Conservation (phyloP, 148 eudicot species). For the Nepenthes mirabilis region DNA sequence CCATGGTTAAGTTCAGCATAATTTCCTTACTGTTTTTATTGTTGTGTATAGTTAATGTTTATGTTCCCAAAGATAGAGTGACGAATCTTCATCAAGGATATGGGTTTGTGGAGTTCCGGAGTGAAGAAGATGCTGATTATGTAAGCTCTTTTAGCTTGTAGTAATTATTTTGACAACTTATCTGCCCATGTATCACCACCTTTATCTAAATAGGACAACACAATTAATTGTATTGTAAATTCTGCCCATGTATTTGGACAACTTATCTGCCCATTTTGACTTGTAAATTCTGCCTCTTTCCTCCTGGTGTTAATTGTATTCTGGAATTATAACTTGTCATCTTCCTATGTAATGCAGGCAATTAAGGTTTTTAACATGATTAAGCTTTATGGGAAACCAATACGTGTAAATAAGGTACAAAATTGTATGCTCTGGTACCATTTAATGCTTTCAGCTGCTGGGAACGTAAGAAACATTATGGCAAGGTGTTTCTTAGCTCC, state of each 20-base stretch:
- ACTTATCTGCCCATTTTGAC: background rate
- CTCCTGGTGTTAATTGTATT: background rate
- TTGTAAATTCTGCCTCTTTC: background rate
- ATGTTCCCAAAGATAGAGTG: constrained; percentile 98
- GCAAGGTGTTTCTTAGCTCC: background rate
- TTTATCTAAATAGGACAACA: background rate
- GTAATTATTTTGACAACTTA: background rate
- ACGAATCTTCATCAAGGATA: constrained; percentile 98
- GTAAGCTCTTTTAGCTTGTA: constrained; percentile 29
- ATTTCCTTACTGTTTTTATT: background rate
- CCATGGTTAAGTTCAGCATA: background rate
- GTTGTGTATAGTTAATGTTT: constrained; percentile 68
- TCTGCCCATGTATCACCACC: background rate
- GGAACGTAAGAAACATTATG: too few relatives aligned
- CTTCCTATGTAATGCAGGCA: constrained; percentile 44
- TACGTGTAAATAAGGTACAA: constrained; percentile 78
- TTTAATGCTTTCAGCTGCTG: too few relatives aligned
- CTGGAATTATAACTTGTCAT: background rate
- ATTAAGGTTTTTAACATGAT: constrained; percentile 96
- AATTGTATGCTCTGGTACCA: background rate
- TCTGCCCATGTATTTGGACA: background rate
- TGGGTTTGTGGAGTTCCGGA: constrained; percentile 95
- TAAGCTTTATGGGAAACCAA: constrained; percentile 85
- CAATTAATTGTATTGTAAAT: too few relatives aligned
- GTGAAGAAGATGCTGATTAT: constrained; percentile 99